Evolutionary conservation across 2,329 filamentous ascomycete genomes (phyloP), one percentile per base, ranked within the genome.

Genomic region (Aspergillus sp.): DNA sequence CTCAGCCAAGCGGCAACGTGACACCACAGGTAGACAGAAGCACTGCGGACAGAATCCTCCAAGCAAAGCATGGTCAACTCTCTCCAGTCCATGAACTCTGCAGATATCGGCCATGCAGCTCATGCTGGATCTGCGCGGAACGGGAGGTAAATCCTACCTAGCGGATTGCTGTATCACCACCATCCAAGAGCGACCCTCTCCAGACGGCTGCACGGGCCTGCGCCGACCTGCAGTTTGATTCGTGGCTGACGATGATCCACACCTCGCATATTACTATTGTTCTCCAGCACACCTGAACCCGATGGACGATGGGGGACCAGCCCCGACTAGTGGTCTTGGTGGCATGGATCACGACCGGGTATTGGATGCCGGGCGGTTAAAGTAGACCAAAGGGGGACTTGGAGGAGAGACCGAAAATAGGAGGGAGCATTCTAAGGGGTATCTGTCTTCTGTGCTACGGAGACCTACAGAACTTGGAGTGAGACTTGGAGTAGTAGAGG

Each of bases 281-380:
- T 22, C 22, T 53, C 33, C 42, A 36, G 36, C 35, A 41, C 35
- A 30, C 26, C 45, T 38, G 41, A 43, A 24, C 16, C 17, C 19
- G 47, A 43, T 38, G 36, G 44, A 45, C 45, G 42, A 49, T 51
- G 45, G 33, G 40, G 32, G 43, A 45, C 45, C 45, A 48, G 46
- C n/a, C 33, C 44, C 26, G 16, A 49, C 45, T 52, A 54, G 49
- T 45, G 41, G 41, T 50, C 45, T 51, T 50, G 47, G 52, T 16
- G 20, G 47, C 40, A 48, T 41, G 35, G 20, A 30, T 41, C 19
- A 8, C 8, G 9, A 13, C 45, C 19, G 17, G 32, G 24, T 24
- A 14, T 24, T 20, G 46, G 35, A 40, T 41, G 33, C 6, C 46
- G 33, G 35, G 46, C 46, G 46, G 46, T 26, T 40, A 38, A 38